phyloP scores from a whole-genome alignment of 1,284 basidiomycete species.

The Cystobasidium sp. region DNA sequence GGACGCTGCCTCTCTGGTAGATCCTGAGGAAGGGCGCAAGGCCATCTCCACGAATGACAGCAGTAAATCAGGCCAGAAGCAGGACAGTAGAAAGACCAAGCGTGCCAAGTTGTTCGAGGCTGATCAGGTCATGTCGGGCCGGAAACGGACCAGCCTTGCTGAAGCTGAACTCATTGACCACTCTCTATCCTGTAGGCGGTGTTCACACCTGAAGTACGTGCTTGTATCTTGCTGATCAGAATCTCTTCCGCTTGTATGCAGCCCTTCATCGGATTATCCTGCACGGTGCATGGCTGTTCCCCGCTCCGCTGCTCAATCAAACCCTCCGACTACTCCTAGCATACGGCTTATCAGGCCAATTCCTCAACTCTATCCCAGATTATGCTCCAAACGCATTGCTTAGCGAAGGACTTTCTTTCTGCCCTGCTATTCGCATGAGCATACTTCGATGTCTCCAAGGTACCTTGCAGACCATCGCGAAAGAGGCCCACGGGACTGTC shows the following conservation, averaged over 20 bases:
- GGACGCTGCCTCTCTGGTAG: conserved; percentile 30
- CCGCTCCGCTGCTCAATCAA: conserved; percentile 4
- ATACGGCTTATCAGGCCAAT: conserved; percentile 24
- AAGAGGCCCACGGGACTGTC: conserved; percentile 10
- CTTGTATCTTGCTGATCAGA: background rate
- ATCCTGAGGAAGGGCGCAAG: conserved; percentile 32
- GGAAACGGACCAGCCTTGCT: conserved; percentile 1
- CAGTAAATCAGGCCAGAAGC: conserved; percentile 10
- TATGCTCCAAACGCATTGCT: conserved; percentile 12
- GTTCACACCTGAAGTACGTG: background rate
- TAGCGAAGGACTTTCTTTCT: conserved; percentile 20
- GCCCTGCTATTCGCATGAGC: conserved; percentile 6
- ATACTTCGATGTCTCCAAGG: conserved; percentile 32
- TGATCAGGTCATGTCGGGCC: conserved; percentile 36
- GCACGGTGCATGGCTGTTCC: conserved; percentile 21
- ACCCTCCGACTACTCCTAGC: conserved; percentile 35
- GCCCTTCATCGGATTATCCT: conserved; percentile 40
- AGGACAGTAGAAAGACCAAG: conserved; percentile 30
- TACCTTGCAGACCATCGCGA: conserved; percentile 6
- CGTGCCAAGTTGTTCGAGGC: conserved; percentile 37
- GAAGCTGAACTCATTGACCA: conserved; percentile 24
- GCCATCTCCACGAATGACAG: conserved; percentile 2
- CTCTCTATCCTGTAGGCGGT: conserved; percentile 24
- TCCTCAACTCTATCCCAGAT: conserved; percentile 15
- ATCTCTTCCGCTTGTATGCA: background rate